These are phyloP conservation scores for Candida nanaspora DNA, from an alignment of 805 yeast species.

Conservation along the genomic window DNA sequence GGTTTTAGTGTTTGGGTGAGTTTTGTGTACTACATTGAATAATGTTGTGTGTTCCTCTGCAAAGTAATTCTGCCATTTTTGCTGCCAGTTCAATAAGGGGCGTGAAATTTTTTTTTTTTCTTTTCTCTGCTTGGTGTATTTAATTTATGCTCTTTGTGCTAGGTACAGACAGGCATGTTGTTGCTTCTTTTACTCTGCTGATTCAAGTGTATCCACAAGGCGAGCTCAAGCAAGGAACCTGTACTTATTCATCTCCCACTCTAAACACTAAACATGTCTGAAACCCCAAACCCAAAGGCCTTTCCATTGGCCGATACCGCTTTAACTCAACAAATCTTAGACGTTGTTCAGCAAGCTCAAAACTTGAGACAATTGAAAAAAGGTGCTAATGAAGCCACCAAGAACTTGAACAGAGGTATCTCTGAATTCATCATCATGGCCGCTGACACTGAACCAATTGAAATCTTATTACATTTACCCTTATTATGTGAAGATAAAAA, in stretches of 20 bases:
- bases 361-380: constrained; percentile 97
- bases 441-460: constrained; percentile 99
- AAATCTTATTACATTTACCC: constrained; percentile 94
- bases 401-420: constrained; percentile 98
- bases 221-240: constrained; percentile 52
- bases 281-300: constrained; percentile 94
- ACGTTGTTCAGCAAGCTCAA: constrained; percentile 96
- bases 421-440: constrained; percentile 99
- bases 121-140: not conserved
- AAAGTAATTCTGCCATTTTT: not conserved
- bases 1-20: too few species aligned
- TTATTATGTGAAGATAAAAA: constrained; percentile 98
- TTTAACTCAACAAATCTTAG: constrained; percentile 92
- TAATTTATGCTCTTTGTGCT: not conserved
- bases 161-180: too few species aligned
- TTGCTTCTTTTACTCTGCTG: too few species aligned
- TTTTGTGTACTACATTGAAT: too few species aligned
- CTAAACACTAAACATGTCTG: constrained; percentile 45
- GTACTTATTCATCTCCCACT: constrained; percentile 2
- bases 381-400: constrained; percentile 99
- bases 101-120: not conserved
- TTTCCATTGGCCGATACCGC: constrained; percentile 98
- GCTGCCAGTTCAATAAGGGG: not conserved
- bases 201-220: constrained; percentile 18
- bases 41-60: too few species aligned